Evolutionary conservation across 805 yeast genomes (phyloP), one percentile per base, ranked within the genome.

Genomic region (Candida maesae): DNA sequence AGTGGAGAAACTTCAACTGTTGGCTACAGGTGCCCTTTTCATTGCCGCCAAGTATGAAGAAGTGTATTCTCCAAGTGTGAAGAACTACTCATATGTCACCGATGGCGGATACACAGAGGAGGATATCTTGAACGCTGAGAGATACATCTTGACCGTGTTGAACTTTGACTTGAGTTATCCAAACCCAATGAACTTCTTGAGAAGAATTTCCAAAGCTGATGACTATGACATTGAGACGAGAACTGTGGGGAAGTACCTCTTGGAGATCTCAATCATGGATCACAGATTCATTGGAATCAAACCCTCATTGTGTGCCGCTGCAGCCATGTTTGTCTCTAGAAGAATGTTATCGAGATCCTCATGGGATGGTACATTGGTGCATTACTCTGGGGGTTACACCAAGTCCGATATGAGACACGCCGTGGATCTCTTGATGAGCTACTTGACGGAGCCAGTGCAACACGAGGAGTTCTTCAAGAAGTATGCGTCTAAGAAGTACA

Each of bases 1-100:
- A 43, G 78, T 89, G 44, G 88, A 82, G 55, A 78, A 84, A 63
- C 64, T 90, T 36, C 97, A 90, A 67, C 71, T 89, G 46, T 70
- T 88, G 40, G 96, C 96, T 5, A 84, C 93, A 1, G 86, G 95
- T 1, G 74, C 90, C 11, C 66, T 90, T 42, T 86, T 88, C 62
- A 83, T 88, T 46, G 95, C 96, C 30, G 95, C 96, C 13, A 89
- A 89, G 64, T 86, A 84, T 61, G 96, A 90, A 66, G 97, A 90
- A 65, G 95, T 90, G 20, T 84, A 81, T 58, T 73, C 88, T 10
- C 97, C 96, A 10, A 81, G 90, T 26, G 81, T 90, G 23, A 76
- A 81, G 45, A 85, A 86, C 61, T 90, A 86, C 59, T 85, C 95
- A 3, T 84, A 84, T 59, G 86, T 86, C 44, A 86, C 95, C 19